Evolutionary conservation across 1,284 basidiomycete genomes (phyloP), one percentile per base, ranked within the genome.

Genomic region (Clitocybe nebularis): DNA sequence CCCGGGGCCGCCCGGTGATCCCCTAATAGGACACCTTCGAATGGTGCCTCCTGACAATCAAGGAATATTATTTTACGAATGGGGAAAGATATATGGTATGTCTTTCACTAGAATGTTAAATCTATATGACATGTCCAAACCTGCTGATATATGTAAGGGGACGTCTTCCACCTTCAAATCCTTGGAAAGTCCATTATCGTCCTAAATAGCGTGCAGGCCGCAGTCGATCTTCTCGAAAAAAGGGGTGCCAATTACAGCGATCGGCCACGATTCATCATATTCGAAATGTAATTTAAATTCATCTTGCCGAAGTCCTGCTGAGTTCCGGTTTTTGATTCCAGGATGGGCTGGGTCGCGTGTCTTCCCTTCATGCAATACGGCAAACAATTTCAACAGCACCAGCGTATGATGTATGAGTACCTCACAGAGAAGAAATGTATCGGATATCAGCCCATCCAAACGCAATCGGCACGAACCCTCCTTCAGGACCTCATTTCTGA

Each of bases 11-110:
- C 50, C 49, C 4, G 47, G 45, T 5, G 49, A 57, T 4, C 54
- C 52, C 7, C 20, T 57, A 19, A 52, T 57, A 17, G 55, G 54
- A 11, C 54, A 57, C 44, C 21, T 57, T n/a, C 51, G 52, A 19
- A 8, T 48, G 5, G 47, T 55, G 0, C 48, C 50, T 19, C 22
- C 41, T 14, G 23, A 43, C n/a, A 35, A 50, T 24, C 46, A 47
- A 39, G 46, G 48, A 13, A 28, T 29, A 8, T n/a, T 37, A 10
- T 50, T 55, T 24, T 48, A 54, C 35, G 32, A 32, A 16, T 32
- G 29, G 29, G 29, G 29, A 9, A 32, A 32, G 9, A 32, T 16
- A 32, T 32, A 32, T 17, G 29, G 29, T 32, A 14, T 16, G 49
- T 9, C 29, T 13, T 2, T 30, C 10, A 16, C 13, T 16, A n/a